These are phyloP conservation scores for Mucor ambiguus DNA, from an alignment of 371 early-diverging fungal genomes.

Conservation along the genomic window DNA sequence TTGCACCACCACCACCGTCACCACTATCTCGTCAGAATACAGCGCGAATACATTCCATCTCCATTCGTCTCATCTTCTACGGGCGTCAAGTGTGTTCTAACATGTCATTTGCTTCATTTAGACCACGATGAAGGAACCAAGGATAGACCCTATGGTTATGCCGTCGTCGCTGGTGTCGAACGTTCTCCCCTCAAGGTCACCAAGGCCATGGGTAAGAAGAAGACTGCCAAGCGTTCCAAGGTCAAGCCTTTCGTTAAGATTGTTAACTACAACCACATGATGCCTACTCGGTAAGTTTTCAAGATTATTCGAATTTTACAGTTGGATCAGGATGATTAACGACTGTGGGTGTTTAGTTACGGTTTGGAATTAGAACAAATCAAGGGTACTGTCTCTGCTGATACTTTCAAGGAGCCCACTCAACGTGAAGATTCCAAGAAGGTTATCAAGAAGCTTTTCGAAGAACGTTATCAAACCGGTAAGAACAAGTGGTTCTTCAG, in stretches of 20 bases:
- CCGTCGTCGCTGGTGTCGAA: constrained; percentile 96
- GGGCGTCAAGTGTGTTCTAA: not conserved
- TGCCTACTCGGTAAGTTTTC: constrained; percentile 90
- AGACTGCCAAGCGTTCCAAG: constrained; percentile 90
- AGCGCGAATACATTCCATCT: not conserved
- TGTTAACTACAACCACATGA: constrained; percentile 88
- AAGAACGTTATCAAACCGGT: constrained; percentile 93
- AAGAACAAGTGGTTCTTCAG: constrained; percentile 99
- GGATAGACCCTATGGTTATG: constrained; percentile 95
- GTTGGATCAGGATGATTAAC: not conserved
- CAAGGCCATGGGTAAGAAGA: constrained; percentile 90
- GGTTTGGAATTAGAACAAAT: constrained; percentile 84
- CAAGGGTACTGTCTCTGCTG: constrained; percentile 84
- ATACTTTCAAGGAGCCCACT: constrained; percentile 92
- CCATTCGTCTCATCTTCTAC: not conserved
- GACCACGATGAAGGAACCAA: constrained; percentile 86
- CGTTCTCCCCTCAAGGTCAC: constrained; percentile 95
- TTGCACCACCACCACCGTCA: not conserved
- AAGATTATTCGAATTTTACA: not conserved
- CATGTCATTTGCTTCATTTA: constrained; percentile 11
- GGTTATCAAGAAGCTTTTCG: constrained; percentile 91
- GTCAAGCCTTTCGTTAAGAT: constrained; percentile 98
- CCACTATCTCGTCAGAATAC: not conserved
- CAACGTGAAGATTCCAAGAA: constrained; percentile 90
- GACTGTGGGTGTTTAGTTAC: constrained; percentile 48